These are phyloP conservation scores for Coemansia sp. DNA, from an alignment of 192 early-diverging fungal genomes.

Conservation along the genomic window DNA sequence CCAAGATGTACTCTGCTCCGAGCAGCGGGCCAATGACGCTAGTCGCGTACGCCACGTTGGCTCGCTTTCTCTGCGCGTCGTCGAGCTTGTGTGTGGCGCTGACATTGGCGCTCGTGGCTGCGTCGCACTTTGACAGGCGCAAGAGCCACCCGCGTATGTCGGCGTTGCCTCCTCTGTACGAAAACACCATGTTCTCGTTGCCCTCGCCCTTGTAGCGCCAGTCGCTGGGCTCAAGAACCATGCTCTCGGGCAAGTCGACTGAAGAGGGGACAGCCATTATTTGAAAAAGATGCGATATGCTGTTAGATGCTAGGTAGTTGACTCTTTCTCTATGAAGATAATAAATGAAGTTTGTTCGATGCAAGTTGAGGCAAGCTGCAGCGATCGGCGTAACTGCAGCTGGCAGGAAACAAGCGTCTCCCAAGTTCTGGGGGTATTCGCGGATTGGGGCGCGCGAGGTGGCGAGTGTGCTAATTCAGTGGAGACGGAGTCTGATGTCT, in stretches of 20 bases:
- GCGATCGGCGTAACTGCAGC: too few species aligned
- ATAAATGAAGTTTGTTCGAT: background rate
- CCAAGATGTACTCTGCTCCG: slow-evolving; percentile 55
- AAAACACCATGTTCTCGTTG: slow-evolving; percentile 70
- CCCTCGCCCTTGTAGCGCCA: slow-evolving; percentile 79
- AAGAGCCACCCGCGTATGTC: slow-evolving; percentile 27
- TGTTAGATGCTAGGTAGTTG: background rate
- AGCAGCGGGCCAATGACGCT: slow-evolving; percentile 56
- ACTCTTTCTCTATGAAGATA: background rate
- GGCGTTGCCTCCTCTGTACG: slow-evolving; percentile 55
- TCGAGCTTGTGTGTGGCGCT: slow-evolving; percentile 15
- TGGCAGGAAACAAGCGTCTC: too few species aligned
- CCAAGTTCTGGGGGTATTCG: too few species aligned
- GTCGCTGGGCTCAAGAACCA: slow-evolving; percentile 18
- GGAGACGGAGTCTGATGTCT: too few species aligned
- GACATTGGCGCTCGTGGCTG: slow-evolving; percentile 12
- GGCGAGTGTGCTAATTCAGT: too few species aligned
- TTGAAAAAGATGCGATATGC: background rate
- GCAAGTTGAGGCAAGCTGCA: background rate
- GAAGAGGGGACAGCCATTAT: background rate
- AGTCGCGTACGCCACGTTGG: slow-evolving; percentile 19
- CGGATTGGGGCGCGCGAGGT: too few species aligned
- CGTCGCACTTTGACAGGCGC: slow-evolving; percentile 29
- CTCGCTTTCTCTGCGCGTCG: background rate
- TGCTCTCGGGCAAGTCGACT: background rate